phyloP scores from a whole-genome alignment of 208 protist genomes.

The Leishmania gerbilli region DNA sequence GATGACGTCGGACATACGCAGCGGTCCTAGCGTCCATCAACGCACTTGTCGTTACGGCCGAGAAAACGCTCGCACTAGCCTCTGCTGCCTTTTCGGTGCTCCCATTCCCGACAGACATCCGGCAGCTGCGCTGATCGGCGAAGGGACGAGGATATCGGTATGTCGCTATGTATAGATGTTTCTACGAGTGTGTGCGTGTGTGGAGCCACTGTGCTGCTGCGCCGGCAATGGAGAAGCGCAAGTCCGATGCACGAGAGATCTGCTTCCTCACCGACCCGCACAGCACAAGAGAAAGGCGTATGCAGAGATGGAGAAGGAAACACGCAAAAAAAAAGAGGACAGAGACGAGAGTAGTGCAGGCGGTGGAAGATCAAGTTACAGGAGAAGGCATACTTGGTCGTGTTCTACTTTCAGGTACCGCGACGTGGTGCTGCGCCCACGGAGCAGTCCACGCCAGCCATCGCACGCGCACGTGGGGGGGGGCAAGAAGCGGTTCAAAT shows the following conservation, averaged over 20 bases:
- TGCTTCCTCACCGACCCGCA: too few relatives aligned
- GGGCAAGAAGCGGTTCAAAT: background rate
- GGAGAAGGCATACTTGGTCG: background rate
- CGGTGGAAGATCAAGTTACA: background rate
- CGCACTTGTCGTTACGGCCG: background rate
- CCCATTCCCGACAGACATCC: background rate
- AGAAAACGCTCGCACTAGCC: background rate
- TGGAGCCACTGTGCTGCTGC: background rate
- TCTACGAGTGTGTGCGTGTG: background rate
- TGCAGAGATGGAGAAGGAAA: background rate
- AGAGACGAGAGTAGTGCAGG: background rate
- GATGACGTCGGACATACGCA: conserved; percentile 15
- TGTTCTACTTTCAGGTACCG: background rate
- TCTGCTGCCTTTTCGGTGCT: background rate
- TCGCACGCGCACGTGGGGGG: background rate
- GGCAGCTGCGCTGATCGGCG: background rate
- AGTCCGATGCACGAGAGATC: background rate
- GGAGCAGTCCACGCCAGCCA: background rate
- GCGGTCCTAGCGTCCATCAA: conserved; percentile 10
- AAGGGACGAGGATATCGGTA: background rate
- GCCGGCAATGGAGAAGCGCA: background rate
- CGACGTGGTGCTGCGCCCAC: too few relatives aligned
- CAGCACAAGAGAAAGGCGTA: background rate
- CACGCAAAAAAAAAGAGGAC: background rate
- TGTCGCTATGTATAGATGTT: background rate